These are phyloP conservation scores for Candida labiduridarum DNA, from an alignment of 1,139 yeast genomes.

Conservation along the genomic window DNA sequence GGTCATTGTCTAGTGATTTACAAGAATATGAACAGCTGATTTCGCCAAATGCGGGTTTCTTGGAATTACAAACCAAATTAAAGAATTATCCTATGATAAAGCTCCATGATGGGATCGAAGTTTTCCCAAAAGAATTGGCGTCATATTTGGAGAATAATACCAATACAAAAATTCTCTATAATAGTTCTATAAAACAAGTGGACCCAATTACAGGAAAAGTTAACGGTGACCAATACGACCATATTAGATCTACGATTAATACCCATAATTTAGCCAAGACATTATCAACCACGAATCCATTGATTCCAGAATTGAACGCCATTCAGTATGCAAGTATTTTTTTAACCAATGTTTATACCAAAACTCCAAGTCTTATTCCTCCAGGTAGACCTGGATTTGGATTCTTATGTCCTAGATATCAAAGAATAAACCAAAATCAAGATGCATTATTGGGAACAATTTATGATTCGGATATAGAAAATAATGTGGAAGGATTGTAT, in stretches of 20 bases:
- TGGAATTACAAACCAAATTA: slow-evolving; percentile 34
- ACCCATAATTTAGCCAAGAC: slow-evolving; percentile 33
- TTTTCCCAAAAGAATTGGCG: slow-evolving; percentile 47
- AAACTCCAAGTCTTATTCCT: slow-evolving; percentile 38
- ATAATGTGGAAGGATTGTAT: slow-evolving; percentile 32
- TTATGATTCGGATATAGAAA: slow-evolving; percentile 83
- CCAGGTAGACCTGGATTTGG: slow-evolving; percentile 73
- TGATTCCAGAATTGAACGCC: slow-evolving; percentile 21
- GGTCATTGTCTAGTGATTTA: slow-evolving; percentile 21
- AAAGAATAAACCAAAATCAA: slow-evolving; percentile 41
- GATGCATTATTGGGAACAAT: slow-evolving; percentile 80
- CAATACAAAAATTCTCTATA: slow-evolving; percentile 43
- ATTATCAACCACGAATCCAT: slow-evolving; percentile 17
- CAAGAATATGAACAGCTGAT: slow-evolving; percentile 33
- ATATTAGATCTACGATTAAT: slow-evolving; percentile 59
- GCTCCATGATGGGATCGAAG: slow-evolving; percentile 55
- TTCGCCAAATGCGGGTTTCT: slow-evolving; percentile 41
- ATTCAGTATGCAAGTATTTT: slow-evolving; percentile 57
- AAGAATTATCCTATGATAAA: slow-evolving; percentile 56
- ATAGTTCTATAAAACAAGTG: slow-evolving; percentile 23
- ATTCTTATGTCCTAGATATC: slow-evolving; percentile 69
- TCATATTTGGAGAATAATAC: slow-evolving; percentile 34
- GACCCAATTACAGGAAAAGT: slow-evolving; percentile 20
- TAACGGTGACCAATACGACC: slow-evolving; percentile 40
- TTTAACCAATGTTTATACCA: slow-evolving; percentile 58